phyloP scores from a whole-genome alignment of 2,329 filamentous ascomycete genomes.

The Phialophora tarda region DNA sequence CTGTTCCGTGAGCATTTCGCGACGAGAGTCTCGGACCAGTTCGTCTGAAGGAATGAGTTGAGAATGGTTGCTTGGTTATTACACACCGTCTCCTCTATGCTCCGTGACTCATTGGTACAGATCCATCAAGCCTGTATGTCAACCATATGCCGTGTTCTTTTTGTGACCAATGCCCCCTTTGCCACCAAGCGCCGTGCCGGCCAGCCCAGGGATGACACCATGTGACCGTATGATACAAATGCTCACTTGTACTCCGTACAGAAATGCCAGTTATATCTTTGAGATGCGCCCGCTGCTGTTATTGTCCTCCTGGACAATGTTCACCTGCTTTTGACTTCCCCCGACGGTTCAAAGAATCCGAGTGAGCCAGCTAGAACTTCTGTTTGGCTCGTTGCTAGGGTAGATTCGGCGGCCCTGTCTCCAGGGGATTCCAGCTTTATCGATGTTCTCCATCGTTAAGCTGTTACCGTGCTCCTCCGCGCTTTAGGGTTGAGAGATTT shows the following conservation, averaged over 20 bases:
- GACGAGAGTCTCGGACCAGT: neutral
- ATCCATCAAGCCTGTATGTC: neutral
- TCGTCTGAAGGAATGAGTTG: conserved; percentile 11
- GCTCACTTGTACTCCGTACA: neutral
- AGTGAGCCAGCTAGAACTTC: neutral
- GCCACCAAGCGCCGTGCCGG: neutral
- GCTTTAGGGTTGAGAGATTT: conserved; percentile 40
- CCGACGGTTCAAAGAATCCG: neutral
- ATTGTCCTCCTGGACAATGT: neutral
- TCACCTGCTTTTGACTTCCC: neutral
- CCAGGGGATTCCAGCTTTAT: neutral
- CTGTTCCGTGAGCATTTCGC: neutral
- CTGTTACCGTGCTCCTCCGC: conserved; percentile 28
- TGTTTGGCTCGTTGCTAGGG: neutral
- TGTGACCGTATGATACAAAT: conserved; percentile 1
- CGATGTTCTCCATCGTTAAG: neutral
- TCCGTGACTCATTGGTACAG: conserved; percentile 16
- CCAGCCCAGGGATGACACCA: neutral
- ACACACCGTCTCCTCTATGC: conserved; percentile 18
- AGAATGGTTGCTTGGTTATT: conserved; percentile 22
- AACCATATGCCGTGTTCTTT: conserved; percentile 3
- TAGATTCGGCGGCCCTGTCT: neutral
- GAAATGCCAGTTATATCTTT: neutral
- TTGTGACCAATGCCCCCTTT: neutral
- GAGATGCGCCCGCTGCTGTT: neutral